Evolutionary conservation across 257 asterid species (phyloP).

Genomic region (Thymus mandschuricus): DNA sequence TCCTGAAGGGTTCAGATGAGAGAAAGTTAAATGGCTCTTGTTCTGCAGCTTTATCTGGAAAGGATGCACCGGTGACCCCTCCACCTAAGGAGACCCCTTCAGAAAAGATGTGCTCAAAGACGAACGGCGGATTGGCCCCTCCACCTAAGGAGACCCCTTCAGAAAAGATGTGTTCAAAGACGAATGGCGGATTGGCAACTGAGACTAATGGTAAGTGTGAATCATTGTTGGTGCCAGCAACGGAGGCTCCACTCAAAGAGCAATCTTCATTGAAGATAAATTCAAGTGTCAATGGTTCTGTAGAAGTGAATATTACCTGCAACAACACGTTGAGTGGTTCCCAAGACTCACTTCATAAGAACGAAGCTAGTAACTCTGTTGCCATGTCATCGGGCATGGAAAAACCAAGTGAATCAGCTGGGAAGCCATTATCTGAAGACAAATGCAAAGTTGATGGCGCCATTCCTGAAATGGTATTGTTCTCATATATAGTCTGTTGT

Average conservation of each 20-base stretch:
- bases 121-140: constrained; percentile 21
- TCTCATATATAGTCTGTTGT: background rate
- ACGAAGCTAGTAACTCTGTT: constrained; percentile 35
- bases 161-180: background rate
- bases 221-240: constrained; percentile 35
- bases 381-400: constrained; percentile 33
- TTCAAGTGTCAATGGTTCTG: constrained; percentile 32
- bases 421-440: constrained; percentile 34
- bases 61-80: constrained; percentile 32
- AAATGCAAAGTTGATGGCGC: constrained; percentile 27
- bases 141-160: too few relatives aligned
- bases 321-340: constrained; percentile 22
- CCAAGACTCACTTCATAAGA: constrained; percentile 32
- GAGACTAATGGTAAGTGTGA: constrained; percentile 37
- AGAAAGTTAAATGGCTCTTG: constrained; percentile 35
- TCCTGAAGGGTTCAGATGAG: constrained; percentile 43
- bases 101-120: constrained; percentile 31
- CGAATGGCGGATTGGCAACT: constrained; percentile 32
- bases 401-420: constrained; percentile 27
- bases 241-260: constrained; percentile 34
- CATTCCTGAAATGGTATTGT: constrained; percentile 50
- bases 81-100: constrained; percentile 34
- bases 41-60: constrained; percentile 39
- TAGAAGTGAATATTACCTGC: constrained; percentile 27
- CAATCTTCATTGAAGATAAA: constrained; percentile 20